These are phyloP conservation scores for Pezicula radicicola DNA, from an alignment of 2,329 filamentous ascomycete genomes.

Conservation along the genomic window DNA sequence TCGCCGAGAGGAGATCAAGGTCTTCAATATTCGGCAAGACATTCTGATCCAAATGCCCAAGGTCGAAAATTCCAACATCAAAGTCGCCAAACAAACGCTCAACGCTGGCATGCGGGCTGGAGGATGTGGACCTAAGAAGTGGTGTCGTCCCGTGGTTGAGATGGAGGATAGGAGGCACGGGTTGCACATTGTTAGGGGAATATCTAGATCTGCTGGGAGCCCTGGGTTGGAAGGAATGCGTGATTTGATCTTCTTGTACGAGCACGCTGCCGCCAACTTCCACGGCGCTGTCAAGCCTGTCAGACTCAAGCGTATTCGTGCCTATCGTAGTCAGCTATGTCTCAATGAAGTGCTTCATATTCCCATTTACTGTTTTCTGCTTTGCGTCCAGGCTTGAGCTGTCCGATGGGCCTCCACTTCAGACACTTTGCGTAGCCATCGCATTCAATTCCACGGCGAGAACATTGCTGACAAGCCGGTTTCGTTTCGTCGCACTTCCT, in stretches of 20 bases:
- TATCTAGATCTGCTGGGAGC: background rate
- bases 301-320: no score
- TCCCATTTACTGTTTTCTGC: background rate
- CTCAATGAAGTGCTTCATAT: background rate
- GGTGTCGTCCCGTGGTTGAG: background rate
- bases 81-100: background rate
- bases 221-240: background rate
- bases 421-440: constrained; percentile 70
- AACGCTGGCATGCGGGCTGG: background rate
- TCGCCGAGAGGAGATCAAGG: background rate
- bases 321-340: background rate
- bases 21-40: background rate
- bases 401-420: constrained; percentile 65
- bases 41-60: background rate
- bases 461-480: constrained; percentile 60
- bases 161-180: no score
- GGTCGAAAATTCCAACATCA: background rate
- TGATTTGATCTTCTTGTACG: no score
- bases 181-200: no score
- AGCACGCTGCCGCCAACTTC: no score
- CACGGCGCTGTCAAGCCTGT: no score
- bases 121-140: background rate
- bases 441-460: constrained; percentile 57
- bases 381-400: constrained; percentile 34
- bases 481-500: constrained; percentile 70